Evolutionary conservation across 2,329 filamentous ascomycete species (phyloP).

Genomic region (Stachybotrys elegans): DNA sequence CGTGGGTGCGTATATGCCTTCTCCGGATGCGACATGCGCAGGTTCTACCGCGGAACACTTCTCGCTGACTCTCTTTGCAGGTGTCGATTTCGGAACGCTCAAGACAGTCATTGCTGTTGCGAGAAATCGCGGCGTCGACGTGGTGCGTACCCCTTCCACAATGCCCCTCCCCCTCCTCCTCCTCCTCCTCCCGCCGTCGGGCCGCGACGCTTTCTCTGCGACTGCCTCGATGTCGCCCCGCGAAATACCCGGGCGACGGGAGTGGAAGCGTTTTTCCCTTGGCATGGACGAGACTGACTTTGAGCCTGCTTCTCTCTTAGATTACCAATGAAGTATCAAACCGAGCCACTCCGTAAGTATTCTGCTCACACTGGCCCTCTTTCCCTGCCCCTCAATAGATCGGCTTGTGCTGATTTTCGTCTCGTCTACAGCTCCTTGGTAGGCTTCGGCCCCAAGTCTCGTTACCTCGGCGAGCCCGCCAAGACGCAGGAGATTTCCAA

Average conservation of each 20-base stretch:
- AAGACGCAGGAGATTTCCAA: conserved; percentile 99
- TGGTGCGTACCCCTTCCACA: conserved; percentile 74
- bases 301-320: too few relatives aligned
- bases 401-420: conserved; percentile 19
- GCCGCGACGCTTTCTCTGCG: background rate
- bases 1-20: conserved; percentile 39
- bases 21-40: conserved; percentile 3
- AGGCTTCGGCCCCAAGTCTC: conserved; percentile 87
- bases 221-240: too few relatives aligned
- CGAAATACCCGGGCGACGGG: background rate
- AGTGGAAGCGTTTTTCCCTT: too few relatives aligned
- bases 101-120: conserved; percentile 98
- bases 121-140: conserved; percentile 97
- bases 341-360: conserved; percentile 88
- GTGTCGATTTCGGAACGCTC: conserved; percentile 92
- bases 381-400: conserved; percentile 4
- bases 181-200: background rate
- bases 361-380: conserved; percentile 3
- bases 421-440: conserved; percentile 68
- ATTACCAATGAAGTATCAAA: conserved; percentile 99
- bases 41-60: background rate
- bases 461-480: conserved; percentile 90
- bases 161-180: conserved; percentile 6
- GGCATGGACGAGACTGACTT: too few relatives aligned
- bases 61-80: conserved; percentile 30